phyloP scores from a whole-genome alignment of 345 rosid genomes.

The Chamaenerion angustifolium region DNA sequence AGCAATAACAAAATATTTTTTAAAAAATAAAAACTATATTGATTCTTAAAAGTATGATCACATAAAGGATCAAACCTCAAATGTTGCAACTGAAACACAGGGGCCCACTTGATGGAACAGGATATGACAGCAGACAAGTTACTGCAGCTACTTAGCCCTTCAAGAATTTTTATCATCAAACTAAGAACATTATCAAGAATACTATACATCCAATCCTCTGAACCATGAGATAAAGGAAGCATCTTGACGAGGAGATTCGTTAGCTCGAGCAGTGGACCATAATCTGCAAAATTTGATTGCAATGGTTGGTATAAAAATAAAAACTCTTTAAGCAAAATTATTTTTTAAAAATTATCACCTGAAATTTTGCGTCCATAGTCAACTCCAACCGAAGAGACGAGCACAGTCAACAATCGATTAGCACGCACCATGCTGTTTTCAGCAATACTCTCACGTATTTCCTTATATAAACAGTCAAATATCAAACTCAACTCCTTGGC shows the following conservation, averaged over 20 bases:
- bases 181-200: slow-evolving; percentile 49
- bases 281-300: slow-evolving; percentile 30
- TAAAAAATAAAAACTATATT: no score
- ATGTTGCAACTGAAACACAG: slow-evolving; percentile 42
- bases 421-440: slow-evolving; percentile 23
- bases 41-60: no score
- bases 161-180: slow-evolving; percentile 47
- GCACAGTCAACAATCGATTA: slow-evolving; percentile 38
- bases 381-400: slow-evolving; percentile 35
- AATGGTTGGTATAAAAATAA: background rate
- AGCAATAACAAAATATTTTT: background rate
- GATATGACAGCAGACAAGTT: slow-evolving; percentile 21
- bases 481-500: slow-evolving; percentile 31
- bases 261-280: slow-evolving; percentile 31
- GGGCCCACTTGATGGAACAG: slow-evolving; percentile 53
- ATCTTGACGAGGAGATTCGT: slow-evolving; percentile 27
- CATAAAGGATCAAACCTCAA: slow-evolving; percentile 25
- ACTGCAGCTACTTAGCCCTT: slow-evolving; percentile 26
- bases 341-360: slow-evolving; percentile 25
- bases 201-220: slow-evolving; percentile 25
- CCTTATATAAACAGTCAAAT: slow-evolving; percentile 42
- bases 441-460: slow-evolving; percentile 24
- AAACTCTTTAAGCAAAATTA: slow-evolving; percentile 1
- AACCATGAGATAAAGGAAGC: slow-evolving; percentile 25
- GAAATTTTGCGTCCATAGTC: slow-evolving; percentile 24